Evolutionary conservation across 1,139 yeast genomes (phyloP).

Genomic region (Debaryomycetaceae sp.): DNA sequence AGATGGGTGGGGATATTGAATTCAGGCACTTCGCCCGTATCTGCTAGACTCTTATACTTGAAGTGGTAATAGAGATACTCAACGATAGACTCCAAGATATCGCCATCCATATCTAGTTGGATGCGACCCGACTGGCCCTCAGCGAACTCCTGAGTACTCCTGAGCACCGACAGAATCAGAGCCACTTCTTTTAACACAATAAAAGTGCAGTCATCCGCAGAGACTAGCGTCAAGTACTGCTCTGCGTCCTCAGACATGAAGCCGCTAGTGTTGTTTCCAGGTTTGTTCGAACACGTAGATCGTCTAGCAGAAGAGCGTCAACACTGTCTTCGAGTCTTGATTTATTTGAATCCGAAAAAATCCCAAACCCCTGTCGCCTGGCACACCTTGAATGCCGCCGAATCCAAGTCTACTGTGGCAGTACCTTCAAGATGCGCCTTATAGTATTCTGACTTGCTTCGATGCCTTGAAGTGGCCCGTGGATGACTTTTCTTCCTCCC

Average conservation of each 20-base stretch:
- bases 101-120: slow-evolving; percentile 56
- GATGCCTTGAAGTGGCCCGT: slow-evolving; percentile 26
- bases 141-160: slow-evolving; percentile 53
- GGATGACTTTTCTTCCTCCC: slow-evolving; percentile 19
- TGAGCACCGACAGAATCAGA: slow-evolving; percentile 67
- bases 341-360: too few species aligned
- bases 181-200: slow-evolving; percentile 71
- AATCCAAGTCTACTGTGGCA: slow-evolving; percentile 54
- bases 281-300: too few species aligned
- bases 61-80: slow-evolving; percentile 75
- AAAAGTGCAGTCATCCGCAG: slow-evolving; percentile 63
- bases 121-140: slow-evolving; percentile 44
- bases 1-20: slow-evolving; percentile 89
- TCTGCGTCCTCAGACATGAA: slow-evolving; percentile 1
- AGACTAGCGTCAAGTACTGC: slow-evolving; percentile 52
- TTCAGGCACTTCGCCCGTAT: slow-evolving; percentile 57
- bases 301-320: too few species aligned
- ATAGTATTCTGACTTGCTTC: slow-evolving; percentile 38
- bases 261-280: too few species aligned
- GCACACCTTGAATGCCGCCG: slow-evolving; percentile 10
- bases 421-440: slow-evolving; percentile 49
- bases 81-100: slow-evolving; percentile 66
- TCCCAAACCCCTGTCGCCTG: too few species aligned
- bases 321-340: too few species aligned
- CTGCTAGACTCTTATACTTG: slow-evolving; percentile 54